Conservation (phyloP, 176 grass and related monocot species). For the Bonia amplexicaulis region DNA sequence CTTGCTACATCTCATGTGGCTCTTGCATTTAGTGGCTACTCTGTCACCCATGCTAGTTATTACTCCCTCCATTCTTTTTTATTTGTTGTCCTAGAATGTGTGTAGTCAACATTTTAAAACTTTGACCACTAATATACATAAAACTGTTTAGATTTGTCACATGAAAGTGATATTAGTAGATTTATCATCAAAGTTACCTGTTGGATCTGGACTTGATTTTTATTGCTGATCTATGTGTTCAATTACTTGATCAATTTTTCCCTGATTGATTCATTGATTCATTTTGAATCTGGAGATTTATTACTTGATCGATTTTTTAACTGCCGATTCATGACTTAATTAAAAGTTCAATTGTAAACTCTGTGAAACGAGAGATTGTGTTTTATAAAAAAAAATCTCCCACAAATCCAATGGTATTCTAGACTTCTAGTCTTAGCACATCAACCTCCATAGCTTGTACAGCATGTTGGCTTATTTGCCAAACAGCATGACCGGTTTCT, state of each 20-base stretch:
- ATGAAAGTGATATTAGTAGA: neutral
- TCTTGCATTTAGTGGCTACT: neutral
- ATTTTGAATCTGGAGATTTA: neutral
- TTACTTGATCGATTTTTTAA: neutral
- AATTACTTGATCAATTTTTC: neutral
- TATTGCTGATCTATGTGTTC: neutral
- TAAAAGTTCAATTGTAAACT: neutral
- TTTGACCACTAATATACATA: too few relatives aligned
- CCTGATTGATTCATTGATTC: neutral
- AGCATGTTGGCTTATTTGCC: neutral
- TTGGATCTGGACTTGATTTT: neutral
- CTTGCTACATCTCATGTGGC: neutral
- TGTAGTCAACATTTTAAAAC: neutral
- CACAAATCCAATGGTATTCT: neutral
- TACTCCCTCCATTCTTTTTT: neutral
- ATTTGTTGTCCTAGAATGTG: neutral
- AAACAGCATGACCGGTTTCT: neutral
- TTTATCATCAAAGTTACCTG: neutral
- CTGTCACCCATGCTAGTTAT: neutral
- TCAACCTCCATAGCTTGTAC: neutral
- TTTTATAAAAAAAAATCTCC: neutral
- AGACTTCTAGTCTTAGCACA: neutral
- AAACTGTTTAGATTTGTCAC: neutral
- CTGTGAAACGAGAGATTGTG: neutral
- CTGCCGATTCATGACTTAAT: neutral